Base-by-base conservation (phyloP, 768 basidiomycete genomes). In the Floccularia luteovirens region DNA sequence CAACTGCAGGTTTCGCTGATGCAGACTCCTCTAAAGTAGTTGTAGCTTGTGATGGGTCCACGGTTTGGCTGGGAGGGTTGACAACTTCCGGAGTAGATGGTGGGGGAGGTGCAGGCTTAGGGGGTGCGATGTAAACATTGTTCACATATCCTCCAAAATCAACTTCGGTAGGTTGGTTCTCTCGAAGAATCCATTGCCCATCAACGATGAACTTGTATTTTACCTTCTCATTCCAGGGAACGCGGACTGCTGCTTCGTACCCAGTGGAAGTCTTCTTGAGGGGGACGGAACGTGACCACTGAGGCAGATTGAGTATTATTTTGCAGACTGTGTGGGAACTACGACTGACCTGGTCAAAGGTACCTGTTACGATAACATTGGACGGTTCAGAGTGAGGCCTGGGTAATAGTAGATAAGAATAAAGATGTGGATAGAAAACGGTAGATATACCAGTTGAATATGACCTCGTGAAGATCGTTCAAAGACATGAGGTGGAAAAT, bases 191-290 rank as follows among this genome's bases (percentile, higher is more conserved):
- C 86, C 84, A 90, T 43, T 58, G 50, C 24, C 78, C 80, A 54
- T 90, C 88, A 39, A 90, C 85, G 54, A 89, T 65, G 54, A 77
- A 90, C 60, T 90, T 90, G 75, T 83, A 90, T 5, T 63, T 51
- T 42, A 85, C 62, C 50, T 76, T 81, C 36, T 72, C 54, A 34
- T 66, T 74, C 74, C 74, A 86, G 1, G 82, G 79, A 22, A 88
- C 62, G 36, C 60, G 53, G 17, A 74, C 61, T 3, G 58, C 65
- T 16, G 69, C 76, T 39, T 66, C 61, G 58, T 86, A 90, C 3
- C 78, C 79, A 21, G 60, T 52, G 13, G 67, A 59, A 14, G 64
- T 67, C 54, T 70, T 79, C 19, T 62, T 60, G 44, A 87, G 74
- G 43, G 59, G 69, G 33, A 71, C 59, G 25, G 80, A 77, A 43